These are phyloP conservation scores for Aspergillus coremiiformis DNA, from an alignment of 495 filamentous ascomycete genomes.

Conservation along the genomic window DNA sequence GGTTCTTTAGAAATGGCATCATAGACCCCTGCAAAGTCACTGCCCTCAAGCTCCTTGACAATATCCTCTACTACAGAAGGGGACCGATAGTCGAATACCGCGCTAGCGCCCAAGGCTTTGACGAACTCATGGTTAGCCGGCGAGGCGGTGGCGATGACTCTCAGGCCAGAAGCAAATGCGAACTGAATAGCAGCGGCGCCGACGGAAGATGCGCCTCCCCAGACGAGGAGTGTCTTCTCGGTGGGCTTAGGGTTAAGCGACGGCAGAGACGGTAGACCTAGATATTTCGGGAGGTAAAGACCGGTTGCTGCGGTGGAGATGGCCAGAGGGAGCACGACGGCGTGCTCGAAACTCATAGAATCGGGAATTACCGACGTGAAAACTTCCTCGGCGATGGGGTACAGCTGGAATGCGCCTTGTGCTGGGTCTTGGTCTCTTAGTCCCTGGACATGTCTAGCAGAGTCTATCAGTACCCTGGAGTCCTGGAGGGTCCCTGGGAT, in stretches of 20 bases:
- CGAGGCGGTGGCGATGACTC: constrained; percentile 47
- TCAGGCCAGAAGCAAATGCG: constrained; percentile 43
- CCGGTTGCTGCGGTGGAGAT: constrained; percentile 47
- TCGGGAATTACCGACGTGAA: constrained; percentile 41
- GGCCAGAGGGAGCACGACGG: constrained; percentile 45
- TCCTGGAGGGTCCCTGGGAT: background rate
- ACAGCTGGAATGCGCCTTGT: constrained; percentile 42
- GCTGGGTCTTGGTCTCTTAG: constrained; percentile 11
- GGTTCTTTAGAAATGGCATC: constrained; percentile 8
- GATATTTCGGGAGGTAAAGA: constrained; percentile 37
- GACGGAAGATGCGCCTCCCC: constrained; percentile 52
- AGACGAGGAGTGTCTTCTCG: constrained; percentile 46
- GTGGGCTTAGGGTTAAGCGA: constrained; percentile 19
- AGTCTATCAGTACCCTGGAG: background rate
- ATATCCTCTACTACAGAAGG: constrained; percentile 24
- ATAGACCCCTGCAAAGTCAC: constrained; percentile 11
- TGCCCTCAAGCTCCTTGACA: constrained; percentile 1
- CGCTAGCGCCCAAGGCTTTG: constrained; percentile 43
- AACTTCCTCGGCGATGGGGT: constrained; percentile 28
- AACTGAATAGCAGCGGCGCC: constrained; percentile 54
- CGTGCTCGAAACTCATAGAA: constrained; percentile 37
- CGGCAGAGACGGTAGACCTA: constrained; percentile 32
- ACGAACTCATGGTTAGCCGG: constrained; percentile 43
- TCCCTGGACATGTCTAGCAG: background rate
- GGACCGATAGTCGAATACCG: constrained; percentile 49